Evolutionary conservation across 148 eudicot genomes (phyloP).

Genomic region (Chenopodium formosanum): DNA sequence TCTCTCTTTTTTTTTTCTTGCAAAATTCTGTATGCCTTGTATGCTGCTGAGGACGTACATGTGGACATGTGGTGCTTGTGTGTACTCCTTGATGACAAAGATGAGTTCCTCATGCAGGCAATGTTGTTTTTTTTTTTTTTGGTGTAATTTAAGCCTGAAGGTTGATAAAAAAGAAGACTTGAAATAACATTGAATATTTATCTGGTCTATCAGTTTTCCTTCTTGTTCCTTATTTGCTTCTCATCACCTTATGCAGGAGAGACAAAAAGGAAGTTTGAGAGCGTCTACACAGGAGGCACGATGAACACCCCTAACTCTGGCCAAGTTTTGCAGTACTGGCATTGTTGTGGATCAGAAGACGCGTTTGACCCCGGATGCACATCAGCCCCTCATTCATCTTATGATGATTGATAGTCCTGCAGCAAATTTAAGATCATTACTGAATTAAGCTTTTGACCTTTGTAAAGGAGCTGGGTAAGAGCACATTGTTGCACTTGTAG

Average conservation of each 20-base stretch:
- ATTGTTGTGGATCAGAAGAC: slow-evolving; percentile 99
- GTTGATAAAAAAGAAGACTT: neutral
- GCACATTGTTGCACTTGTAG: neutral
- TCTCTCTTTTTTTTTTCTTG: neutral
- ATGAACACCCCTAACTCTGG: slow-evolving; percentile 82
- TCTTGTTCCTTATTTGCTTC: neutral
- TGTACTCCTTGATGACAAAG: neutral
- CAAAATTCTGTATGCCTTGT: neutral
- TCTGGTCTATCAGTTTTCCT: neutral
- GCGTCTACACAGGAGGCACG: slow-evolving; percentile 86
- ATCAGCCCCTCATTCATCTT: slow-evolving; percentile 80
- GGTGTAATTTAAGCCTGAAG: too few species aligned
- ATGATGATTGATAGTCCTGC: slow-evolving; percentile 58
- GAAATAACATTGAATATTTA: neutral
- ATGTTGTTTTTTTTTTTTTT: neutral
- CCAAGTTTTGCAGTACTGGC: slow-evolving; percentile 89
- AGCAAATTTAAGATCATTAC: neutral
- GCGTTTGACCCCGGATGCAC: slow-evolving; percentile 90
- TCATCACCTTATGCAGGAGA: slow-evolving; percentile 53
- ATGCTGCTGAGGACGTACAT: neutral
- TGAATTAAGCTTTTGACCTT: neutral
- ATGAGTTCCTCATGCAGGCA: neutral
- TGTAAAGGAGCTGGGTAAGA: neutral
- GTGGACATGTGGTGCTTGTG: neutral
- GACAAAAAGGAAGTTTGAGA: slow-evolving; percentile 95